phyloP scores from a whole-genome alignment of 345 rosid species.

The Diplotaxis tenuifolia region DNA sequence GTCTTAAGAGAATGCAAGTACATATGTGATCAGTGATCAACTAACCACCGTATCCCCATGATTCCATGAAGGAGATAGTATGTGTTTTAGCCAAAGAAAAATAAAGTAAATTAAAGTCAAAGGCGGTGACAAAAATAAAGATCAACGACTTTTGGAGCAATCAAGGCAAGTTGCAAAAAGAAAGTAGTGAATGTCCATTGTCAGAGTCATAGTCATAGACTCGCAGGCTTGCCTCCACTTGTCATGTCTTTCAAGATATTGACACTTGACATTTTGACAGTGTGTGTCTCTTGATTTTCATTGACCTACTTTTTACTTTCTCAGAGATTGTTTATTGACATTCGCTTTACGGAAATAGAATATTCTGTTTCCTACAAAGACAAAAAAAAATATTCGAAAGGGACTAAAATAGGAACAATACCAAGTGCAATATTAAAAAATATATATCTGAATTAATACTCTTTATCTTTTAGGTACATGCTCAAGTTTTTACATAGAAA shows the following conservation, averaged over 20 bases:
- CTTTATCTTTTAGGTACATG: neutral
- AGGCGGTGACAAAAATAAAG: neutral
- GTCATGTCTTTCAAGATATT: slow-evolving; percentile 14
- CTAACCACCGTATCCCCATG: neutral
- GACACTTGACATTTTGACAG: slow-evolving; percentile 1
- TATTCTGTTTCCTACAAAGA: neutral
- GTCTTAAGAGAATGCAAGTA: neutral
- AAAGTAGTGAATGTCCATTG: slow-evolving; percentile 4
- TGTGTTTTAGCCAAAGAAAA: neutral
- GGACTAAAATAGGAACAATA: neutral
- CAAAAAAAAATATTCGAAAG: slow-evolving; percentile 4
- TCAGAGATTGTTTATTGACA: slow-evolving; percentile 2
- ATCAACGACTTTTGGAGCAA: neutral
- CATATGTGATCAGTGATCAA: neutral
- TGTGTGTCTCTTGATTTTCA: neutral
- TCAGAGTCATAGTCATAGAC: slow-evolving; percentile 1
- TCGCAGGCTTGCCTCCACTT: slow-evolving; percentile 5
- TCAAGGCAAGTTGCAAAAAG: neutral
- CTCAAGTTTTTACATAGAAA: neutral
- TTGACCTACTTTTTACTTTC: slow-evolving; percentile 6
- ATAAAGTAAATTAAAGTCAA: neutral
- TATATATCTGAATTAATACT: neutral
- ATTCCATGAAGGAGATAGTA: neutral
- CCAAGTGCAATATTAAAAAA: neutral
- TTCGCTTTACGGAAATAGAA: neutral